Percentiles rank a stretch among this genome's conserved stretches.
These are phyloP conservation scores for Solanum habrochaites DNA, from an alignment of 257 asterid genomes.

Conservation along the genomic window DNA sequence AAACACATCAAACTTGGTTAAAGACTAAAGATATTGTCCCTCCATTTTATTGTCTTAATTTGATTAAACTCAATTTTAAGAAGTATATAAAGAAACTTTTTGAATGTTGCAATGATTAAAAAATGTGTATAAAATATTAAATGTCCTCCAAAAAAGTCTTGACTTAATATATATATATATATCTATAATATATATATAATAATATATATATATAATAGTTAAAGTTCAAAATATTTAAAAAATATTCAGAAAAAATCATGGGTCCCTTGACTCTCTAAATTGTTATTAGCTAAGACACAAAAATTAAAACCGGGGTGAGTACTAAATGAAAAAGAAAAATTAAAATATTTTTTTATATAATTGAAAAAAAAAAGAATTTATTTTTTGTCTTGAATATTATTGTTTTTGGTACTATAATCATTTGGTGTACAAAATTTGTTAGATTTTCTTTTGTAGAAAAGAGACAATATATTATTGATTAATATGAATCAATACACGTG, in stretches of 20 bases:
- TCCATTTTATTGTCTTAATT: too few relatives aligned
- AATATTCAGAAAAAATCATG: too few relatives aligned
- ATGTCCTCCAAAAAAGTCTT: too few relatives aligned
- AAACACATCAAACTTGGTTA: too few relatives aligned
- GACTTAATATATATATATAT: too few relatives aligned
- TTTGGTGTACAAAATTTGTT: neutral
- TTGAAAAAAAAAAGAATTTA: too few relatives aligned
- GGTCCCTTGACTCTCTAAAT: neutral
- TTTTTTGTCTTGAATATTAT: neutral
- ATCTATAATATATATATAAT: too few relatives aligned
- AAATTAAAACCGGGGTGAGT: neutral
- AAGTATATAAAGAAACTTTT: too few relatives aligned
- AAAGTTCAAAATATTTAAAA: too few relatives aligned
- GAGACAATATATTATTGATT: neutral
- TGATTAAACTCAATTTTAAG: neutral
- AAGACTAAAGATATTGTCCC: neutral
- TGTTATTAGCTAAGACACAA: neutral
- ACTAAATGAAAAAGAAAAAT: neutral
- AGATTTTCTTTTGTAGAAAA: neutral
- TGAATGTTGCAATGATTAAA: neutral
- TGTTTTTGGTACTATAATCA: neutral
- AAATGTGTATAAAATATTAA: too few relatives aligned
- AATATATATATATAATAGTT: too few relatives aligned
- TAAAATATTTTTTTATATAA: too few relatives aligned
- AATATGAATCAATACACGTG: neutral